Base-by-base conservation (phyloP, 73 alveolate genomes). In the Stentor coeruleus region DNA sequence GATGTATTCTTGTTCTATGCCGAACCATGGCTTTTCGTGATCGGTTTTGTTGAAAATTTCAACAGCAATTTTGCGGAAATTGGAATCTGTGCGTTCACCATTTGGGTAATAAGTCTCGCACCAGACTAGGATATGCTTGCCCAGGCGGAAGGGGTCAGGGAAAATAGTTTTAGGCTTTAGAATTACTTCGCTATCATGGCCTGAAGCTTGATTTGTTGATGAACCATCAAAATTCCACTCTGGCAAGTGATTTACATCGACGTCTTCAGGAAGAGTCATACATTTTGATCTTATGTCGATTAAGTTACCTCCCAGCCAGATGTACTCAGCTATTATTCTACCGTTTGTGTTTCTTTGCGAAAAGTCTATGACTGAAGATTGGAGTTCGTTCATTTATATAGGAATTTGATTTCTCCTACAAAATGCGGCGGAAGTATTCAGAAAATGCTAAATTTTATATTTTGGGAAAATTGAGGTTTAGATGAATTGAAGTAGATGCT, bases 151-250 rank as follows among this genome's bases (percentile, higher is more conserved):
- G 66, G 98, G 98, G 76, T 95, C 99, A 36, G 85, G 85, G 92
- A 86, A 95, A 84, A 85, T 73, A 35, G 93, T 91, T 38, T 84
- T 94, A 28, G 99, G 99, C 89, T 91, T 89, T 59, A 95, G 83
- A 55, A 87, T 85, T 42, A 95, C 92, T 86, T 95, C 99, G 41
- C 98, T 93, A 83, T 89, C 82, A 72, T 88, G 93, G 59, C 98
- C 96, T 14, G 79, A 89, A 3, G 99, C 99, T 81, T 95, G 93
- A 38, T 88, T 84, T 74, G 96, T 87, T 33, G 98, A 94, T 39
- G 96, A 88, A 26, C 99, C 99, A 86, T 95, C 99, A 83, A 93
- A 95, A 73, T 95, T 95, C 99, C 99, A 95, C 81, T 89, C 97
- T 75, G 95, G 94, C 77, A 94, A 74, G 60, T 91, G 96, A 11